Percentiles rank a stretch among this genome's conserved stretches.
phyloP scores from a whole-genome alignment of 202 grass and related monocot genomes.

The Schoenoplectus triqueter region DNA sequence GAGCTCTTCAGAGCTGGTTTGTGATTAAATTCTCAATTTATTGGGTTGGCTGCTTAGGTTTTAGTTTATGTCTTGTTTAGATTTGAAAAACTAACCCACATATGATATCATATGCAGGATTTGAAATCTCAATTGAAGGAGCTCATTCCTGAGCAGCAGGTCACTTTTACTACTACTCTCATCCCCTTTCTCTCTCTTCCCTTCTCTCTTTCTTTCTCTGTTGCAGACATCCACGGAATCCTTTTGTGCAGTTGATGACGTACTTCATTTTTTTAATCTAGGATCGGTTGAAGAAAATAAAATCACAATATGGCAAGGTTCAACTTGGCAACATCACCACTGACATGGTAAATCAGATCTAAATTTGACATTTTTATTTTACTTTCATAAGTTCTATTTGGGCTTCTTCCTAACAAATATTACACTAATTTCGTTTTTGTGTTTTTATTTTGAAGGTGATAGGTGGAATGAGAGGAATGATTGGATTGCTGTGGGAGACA shows the following conservation, averaged over 20 bases:
- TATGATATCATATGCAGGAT: constrained; percentile 62
- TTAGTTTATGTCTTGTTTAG: constrained; percentile 40
- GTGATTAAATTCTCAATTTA: neutral
- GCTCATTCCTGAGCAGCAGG: constrained; percentile 97
- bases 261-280: constrained; percentile 42
- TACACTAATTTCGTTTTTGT: neutral
- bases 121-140: constrained; percentile 89
- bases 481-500: constrained; percentile 93
- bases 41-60: neutral
- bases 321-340: constrained; percentile 93
- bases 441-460: constrained; percentile 62
- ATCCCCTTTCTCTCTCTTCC: neutral
- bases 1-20: constrained; percentile 81
- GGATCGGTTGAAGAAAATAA: constrained; percentile 97
- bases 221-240: neutral
- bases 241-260: neutral
- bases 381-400: neutral
- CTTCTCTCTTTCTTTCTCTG: neutral
- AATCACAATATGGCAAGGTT: constrained; percentile 86
- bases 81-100: constrained; percentile 3
- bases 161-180: constrained; percentile 35
- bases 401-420: neutral
- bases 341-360: constrained; percentile 68
- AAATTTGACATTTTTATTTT: neutral
- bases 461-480: constrained; percentile 99